Percentiles rank a stretch among this genome's conserved stretches.
Evolutionary conservation across 805 yeast species (phyloP).

Genomic region (Candida jianshihensis): DNA sequence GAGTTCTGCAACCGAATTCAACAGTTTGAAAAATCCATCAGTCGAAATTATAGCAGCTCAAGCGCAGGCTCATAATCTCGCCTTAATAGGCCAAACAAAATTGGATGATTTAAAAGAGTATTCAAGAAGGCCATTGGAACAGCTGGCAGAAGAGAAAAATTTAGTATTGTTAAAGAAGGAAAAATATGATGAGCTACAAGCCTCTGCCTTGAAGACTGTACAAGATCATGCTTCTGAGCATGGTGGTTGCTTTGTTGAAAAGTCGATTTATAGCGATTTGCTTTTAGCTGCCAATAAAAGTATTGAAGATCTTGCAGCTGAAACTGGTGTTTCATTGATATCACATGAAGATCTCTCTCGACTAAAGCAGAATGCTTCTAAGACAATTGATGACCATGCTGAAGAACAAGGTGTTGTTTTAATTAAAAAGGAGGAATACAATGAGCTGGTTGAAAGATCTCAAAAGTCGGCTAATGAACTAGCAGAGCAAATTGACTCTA

Average conservation of each 20-base stretch:
- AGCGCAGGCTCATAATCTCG: not conserved
- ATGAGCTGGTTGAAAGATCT: not conserved
- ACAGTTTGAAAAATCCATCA: conserved; percentile 1
- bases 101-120: too few species aligned
- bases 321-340: too few species aligned
- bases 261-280: too few species aligned
- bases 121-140: too few species aligned
- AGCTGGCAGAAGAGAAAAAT: too few species aligned
- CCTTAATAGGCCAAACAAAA: not conserved
- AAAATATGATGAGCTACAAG: not conserved
- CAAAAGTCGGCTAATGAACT: not conserved
- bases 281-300: too few species aligned
- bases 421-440: conserved; percentile 12
- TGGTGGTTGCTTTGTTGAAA: too few species aligned
- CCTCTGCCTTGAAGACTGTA: too few species aligned
- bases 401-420: not conserved
- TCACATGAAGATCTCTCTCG: too few species aligned
- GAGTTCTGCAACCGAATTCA: not conserved
- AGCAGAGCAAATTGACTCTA: not conserved
- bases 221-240: too few species aligned
- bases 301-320: too few species aligned
- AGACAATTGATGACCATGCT: not conserved
- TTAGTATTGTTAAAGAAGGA: not conserved
- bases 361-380: not conserved
- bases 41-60: conserved; percentile 1